Base-by-base conservation (phyloP, 495 filamentous ascomycete species). In the Tuber melanosporum region DNA sequence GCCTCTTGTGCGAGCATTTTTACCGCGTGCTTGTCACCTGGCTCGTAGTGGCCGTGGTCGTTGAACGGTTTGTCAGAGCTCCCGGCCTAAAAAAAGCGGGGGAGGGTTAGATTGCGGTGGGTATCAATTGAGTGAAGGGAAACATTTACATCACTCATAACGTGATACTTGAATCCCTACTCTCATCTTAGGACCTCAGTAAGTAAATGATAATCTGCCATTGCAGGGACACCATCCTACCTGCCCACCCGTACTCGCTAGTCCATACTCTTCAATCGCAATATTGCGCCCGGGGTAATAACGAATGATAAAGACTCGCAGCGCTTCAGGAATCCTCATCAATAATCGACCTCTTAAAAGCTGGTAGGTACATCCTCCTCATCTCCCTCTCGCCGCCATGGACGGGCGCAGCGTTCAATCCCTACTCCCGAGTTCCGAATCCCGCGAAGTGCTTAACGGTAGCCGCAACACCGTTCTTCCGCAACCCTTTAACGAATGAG, bases 381-480 rank as follows among this genome's bases (percentile, higher is more conserved):
- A 92, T 82, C 78, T 92, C 91, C 77, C 91, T 84, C 82, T 91
- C 88, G 9, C 91, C 91, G 17, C 90, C 91, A 76, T 91, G 90
- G 2, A 91, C 90, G 2, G 91, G 90, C 0, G 87, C 90, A 73
- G 89, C 90, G 73, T 92, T 92, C 5, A 92, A 77, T 10, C 91
- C 91, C 83, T 92, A 90, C 78, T 92, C 91, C 0, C 90, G 90
- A n/a, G 84, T 86, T 39, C 85, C 90, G 81, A 88, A 91, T 8
- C 86, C 91, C 5, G 88, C 87, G 80, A 90, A 92, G 79, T 92
- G 91, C 85, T 92, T 93, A 43, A 92, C 89, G 77, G 87, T 92
- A 20, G 91, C 87, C 10, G 89, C 89, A 41, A 92, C 90, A 74
- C 89, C 89, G 46, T 86, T 86, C 39, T 86, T 87, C 82, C 93